A percentile compares a stretch with the other conserved stretches of the same genome.
phyloP scores from a whole-genome alignment of 495 filamentous ascomycete genomes.

The Trichoderma gamsii region DNA sequence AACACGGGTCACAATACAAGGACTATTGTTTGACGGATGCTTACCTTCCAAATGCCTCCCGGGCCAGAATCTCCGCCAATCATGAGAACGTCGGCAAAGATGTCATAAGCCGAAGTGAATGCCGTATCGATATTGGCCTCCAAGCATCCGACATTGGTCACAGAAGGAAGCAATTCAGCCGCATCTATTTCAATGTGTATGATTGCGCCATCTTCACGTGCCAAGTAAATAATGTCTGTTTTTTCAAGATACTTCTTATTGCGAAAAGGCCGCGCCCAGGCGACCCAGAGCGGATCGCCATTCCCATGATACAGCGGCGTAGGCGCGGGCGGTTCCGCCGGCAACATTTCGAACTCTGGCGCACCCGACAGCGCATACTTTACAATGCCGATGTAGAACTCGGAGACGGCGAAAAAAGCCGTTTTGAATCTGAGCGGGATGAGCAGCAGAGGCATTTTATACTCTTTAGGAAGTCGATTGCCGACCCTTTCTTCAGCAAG shows the following conservation, averaged over 20 bases:
- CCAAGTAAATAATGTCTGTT: slow-evolving; percentile 70
- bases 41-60: slow-evolving; percentile 69
- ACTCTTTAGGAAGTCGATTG: slow-evolving; percentile 50
- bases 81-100: slow-evolving; percentile 67
- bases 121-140: slow-evolving; percentile 57
- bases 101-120: slow-evolving; percentile 50
- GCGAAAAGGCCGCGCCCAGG: slow-evolving; percentile 69
- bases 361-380: slow-evolving; percentile 49
- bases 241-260: slow-evolving; percentile 50
- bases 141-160: slow-evolving; percentile 51
- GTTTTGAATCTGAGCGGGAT: slow-evolving; percentile 61
- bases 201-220: slow-evolving; percentile 72
- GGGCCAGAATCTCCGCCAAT: slow-evolving; percentile 75
- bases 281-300: slow-evolving; percentile 43
- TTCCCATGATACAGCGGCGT: slow-evolving; percentile 37
- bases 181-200: slow-evolving; percentile 59
- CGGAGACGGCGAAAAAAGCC: slow-evolving; percentile 59
- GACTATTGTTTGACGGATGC: slow-evolving; percentile 19
- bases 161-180: slow-evolving; percentile 41
- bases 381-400: slow-evolving; percentile 53
- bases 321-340: slow-evolving; percentile 25
- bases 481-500: slow-evolving; percentile 38
- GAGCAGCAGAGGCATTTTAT: slow-evolving; percentile 58
- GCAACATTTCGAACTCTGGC: slow-evolving; percentile 36
- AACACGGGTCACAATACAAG: background rate